Evolutionary conservation across 257 asterid species (phyloP).

Genomic region (Solanum clarkiae): DNA sequence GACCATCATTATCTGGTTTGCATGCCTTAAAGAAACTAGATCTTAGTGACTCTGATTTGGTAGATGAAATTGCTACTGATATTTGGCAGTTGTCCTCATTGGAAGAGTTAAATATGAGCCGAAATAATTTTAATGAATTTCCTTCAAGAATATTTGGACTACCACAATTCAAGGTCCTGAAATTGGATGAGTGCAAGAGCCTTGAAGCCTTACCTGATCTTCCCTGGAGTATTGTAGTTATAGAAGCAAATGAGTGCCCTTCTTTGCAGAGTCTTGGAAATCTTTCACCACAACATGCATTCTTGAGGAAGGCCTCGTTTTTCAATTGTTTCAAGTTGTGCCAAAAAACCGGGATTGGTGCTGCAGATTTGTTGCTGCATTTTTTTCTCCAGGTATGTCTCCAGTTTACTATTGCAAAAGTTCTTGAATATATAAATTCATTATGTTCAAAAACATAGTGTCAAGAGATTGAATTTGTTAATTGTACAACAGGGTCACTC

Average conservation of each 20-base stretch:
- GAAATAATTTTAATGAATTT: background rate
- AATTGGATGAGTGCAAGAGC: background rate
- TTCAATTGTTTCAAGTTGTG: background rate
- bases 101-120: constrained; percentile 4
- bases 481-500: background rate
- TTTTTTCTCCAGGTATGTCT: constrained; percentile 2
- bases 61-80: background rate
- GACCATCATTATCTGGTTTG: constrained; percentile 2
- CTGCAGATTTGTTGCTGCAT: background rate
- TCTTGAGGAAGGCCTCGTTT: background rate
- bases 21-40: background rate
- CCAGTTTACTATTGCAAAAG: background rate
- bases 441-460: background rate
- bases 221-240: background rate
- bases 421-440: background rate
- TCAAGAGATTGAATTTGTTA: background rate
- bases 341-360: background rate
- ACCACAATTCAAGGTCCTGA: background rate
- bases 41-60: background rate
- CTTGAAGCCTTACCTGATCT: constrained; percentile 6
- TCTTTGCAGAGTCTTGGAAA: background rate
- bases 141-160: constrained; percentile 2
- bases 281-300: background rate
- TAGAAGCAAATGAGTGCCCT: constrained; percentile 1
- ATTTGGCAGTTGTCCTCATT: background rate